phyloP scores from a whole-genome alignment of 345 rosid species.

The Eucalyptus pauciflora region DNA sequence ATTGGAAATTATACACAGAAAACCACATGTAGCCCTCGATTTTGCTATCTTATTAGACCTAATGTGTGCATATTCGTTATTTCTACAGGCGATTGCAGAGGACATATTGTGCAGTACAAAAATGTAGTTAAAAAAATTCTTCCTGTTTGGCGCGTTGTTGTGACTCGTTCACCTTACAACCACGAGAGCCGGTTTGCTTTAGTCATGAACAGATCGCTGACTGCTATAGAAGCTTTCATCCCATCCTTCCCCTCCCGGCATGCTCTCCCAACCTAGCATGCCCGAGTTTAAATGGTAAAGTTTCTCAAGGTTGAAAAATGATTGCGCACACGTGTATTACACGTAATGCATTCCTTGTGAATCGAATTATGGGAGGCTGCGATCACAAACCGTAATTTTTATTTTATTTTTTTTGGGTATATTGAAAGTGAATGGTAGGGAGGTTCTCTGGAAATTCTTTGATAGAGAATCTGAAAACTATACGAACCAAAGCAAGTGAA shows the following conservation, averaged over 20 bases:
- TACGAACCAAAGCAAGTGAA: background rate
- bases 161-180: background rate
- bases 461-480: background rate
- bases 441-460: background rate
- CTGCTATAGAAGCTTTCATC: background rate
- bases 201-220: background rate
- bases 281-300: background rate
- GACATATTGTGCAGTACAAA: background rate
- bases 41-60: background rate
- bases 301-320: background rate
- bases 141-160: background rate
- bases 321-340: background rate
- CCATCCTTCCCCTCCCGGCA: background rate
- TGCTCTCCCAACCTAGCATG: background rate
- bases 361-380: background rate
- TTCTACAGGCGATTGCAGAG: background rate
- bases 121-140: background rate
- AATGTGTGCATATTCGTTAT: background rate
- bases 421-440: background rate
- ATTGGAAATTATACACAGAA: background rate
- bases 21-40: background rate
- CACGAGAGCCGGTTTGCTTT: background rate
- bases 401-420: background rate
- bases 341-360: background rate
- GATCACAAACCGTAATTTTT: background rate